A percentile compares a stretch with the other conserved stretches of the same genome.
phyloP scores from a whole-genome alignment of 2,329 filamentous ascomycete species.

The Calonectria naviculata region DNA sequence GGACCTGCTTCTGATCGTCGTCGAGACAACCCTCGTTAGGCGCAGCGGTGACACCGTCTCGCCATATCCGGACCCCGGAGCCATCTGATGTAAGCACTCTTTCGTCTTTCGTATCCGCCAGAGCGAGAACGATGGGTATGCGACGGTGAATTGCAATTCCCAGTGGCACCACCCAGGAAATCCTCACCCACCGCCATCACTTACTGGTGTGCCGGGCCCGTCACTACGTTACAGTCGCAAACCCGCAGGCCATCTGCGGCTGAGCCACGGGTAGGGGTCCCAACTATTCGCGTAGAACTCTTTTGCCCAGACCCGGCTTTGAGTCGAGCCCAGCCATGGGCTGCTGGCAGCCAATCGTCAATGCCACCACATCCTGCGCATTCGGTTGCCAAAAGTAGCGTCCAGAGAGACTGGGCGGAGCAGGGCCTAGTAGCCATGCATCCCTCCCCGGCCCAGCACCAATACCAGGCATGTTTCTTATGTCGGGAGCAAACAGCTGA shows the following conservation, averaged over 20 bases:
- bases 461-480: neutral
- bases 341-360: conserved; percentile 17
- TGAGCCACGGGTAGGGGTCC: conserved; percentile 10
- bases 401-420: conserved; percentile 19
- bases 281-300: conserved; percentile 2
- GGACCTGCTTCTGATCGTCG: conserved; percentile 14
- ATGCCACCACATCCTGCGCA: conserved; percentile 24
- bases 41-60: conserved; percentile 16
- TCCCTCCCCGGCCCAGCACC: neutral
- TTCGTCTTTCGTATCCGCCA: conserved; percentile 17
- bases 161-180: neutral
- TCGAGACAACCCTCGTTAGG: conserved; percentile 21
- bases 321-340: conserved; percentile 12
- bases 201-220: neutral
- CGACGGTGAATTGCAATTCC: neutral
- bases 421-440: conserved; percentile 17
- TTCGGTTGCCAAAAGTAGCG: conserved; percentile 28
- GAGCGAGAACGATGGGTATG: conserved; percentile 27
- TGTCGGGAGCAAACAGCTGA: conserved; percentile 31
- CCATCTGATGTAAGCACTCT: conserved; percentile 31
- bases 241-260: conserved; percentile 10
- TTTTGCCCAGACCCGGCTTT: neutral
- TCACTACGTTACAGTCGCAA: conserved; percentile 8
- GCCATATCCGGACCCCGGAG: neutral
- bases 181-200: neutral